These are phyloP conservation scores for Erodium trifolium DNA, from an alignment of 441 rosid genomes.

Conservation along the genomic window DNA sequence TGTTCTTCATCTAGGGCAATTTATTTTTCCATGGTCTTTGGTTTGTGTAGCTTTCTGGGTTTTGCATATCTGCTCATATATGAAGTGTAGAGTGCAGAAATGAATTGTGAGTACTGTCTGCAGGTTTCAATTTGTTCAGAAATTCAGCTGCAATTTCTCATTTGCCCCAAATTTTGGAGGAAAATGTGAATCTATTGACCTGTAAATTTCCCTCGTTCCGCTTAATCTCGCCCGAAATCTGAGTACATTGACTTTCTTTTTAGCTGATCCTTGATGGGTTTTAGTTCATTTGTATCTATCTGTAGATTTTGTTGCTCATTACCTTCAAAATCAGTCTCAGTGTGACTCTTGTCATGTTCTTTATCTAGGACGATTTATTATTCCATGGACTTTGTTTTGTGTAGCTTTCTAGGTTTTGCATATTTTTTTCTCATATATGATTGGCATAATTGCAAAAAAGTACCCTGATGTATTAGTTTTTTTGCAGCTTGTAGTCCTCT, in stretches of 20 bases:
- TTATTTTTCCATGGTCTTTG: background rate
- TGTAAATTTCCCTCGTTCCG: too few relatives aligned
- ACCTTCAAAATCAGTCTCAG: background rate
- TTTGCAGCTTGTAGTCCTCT: too few relatives aligned
- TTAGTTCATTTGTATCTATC: background rate
- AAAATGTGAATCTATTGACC: too few relatives aligned
- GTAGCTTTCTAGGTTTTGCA: background rate
- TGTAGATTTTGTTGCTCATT: background rate
- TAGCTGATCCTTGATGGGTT: background rate
- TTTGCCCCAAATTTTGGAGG: too few relatives aligned
- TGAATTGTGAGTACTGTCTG: too few relatives aligned
- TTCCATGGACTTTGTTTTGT: background rate
- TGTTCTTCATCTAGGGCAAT: background rate
- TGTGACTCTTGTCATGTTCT: background rate
- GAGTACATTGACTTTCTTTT: background rate
- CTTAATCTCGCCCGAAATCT: too few relatives aligned
- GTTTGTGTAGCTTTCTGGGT: background rate
- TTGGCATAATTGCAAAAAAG: too few relatives aligned
- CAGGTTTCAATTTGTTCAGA: too few relatives aligned
- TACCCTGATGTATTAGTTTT: too few relatives aligned
- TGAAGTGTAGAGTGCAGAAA: too few relatives aligned
- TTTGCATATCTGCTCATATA: background rate
- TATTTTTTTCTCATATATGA: too few relatives aligned
- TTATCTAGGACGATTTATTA: background rate
- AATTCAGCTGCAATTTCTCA: too few relatives aligned